Conservation (phyloP, 805 yeast genomes). For the Cyberlindnera samutprakarnensis region DNA sequence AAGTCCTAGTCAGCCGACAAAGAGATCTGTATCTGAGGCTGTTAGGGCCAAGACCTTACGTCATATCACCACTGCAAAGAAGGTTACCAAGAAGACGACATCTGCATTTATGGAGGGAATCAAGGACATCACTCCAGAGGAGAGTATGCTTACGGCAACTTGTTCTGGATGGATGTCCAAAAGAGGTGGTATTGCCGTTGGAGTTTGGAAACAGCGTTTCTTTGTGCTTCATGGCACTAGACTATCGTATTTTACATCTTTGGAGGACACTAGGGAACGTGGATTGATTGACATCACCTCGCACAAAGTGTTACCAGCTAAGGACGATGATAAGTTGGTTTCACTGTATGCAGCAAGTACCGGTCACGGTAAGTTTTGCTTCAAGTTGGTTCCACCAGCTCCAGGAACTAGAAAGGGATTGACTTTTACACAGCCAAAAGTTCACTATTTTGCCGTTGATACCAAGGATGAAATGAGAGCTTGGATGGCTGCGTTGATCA, state of each 20-base stretch:
- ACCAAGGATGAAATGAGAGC: slow-evolving; percentile 83
- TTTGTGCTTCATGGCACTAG: slow-evolving; percentile 91
- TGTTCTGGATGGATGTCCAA: slow-evolving; percentile 96
- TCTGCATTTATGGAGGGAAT: slow-evolving; percentile 88
- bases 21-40: slow-evolving; percentile 43
- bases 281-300: slow-evolving; percentile 96
- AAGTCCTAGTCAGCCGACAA: slow-evolving; percentile 9
- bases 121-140: slow-evolving; percentile 62
- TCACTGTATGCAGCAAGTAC: slow-evolving; percentile 89
- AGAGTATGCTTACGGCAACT: slow-evolving; percentile 68
- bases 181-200: slow-evolving; percentile 74
- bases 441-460: slow-evolving; percentile 94
- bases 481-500: slow-evolving; percentile 93
- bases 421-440: slow-evolving; percentile 92
- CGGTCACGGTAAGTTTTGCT: slow-evolving; percentile 90
- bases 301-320: slow-evolving; percentile 80
- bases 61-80: slow-evolving; percentile 41
- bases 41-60: slow-evolving; percentile 45
- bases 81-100: slow-evolving; percentile 53
- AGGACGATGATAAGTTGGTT: slow-evolving; percentile 76
- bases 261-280: slow-evolving; percentile 75
- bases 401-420: slow-evolving; percentile 95
- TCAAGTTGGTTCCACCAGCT: slow-evolving; percentile 92
- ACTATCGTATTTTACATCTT: slow-evolving; percentile 74
- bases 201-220: slow-evolving; percentile 84